A percentile compares a stretch with the other conserved stretches of the same genome.
phyloP scores from a whole-genome alignment of 164 flowering plant genomes.

The Sextonia rubra region DNA sequence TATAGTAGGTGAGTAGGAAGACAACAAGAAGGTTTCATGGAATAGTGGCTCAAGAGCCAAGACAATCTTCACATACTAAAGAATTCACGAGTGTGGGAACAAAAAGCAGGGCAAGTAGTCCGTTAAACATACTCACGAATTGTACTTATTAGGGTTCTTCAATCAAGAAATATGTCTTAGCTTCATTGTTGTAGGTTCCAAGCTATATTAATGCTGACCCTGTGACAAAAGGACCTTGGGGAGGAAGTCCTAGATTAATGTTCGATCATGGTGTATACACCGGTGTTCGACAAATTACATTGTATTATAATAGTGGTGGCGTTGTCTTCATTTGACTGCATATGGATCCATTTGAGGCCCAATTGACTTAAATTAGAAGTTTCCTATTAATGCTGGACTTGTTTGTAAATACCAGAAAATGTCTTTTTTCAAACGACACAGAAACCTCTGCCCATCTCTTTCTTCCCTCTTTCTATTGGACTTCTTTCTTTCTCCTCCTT shows the following conservation, averaged over 20 bases:
- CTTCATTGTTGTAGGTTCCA: slow-evolving; percentile 1
- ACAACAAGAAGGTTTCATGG: neutral
- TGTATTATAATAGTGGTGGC: slow-evolving; percentile 11
- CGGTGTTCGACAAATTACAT: slow-evolving; percentile 55
- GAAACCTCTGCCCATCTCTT: too few relatives aligned
- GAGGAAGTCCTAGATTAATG: slow-evolving; percentile 57
- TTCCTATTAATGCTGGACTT: too few relatives aligned
- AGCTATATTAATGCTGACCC: slow-evolving; percentile 22
- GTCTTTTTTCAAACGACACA: too few relatives aligned
- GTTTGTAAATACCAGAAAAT: too few relatives aligned
- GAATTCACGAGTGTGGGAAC: slow-evolving; percentile 29
- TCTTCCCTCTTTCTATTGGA: too few relatives aligned
- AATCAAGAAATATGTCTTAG: neutral
- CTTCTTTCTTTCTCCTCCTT: too few relatives aligned
- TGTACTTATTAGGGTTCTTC: slow-evolving; percentile 15
- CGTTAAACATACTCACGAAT: neutral
- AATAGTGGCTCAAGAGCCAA: slow-evolving; percentile 14
- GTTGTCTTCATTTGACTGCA: slow-evolving; percentile 35
- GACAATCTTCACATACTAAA: slow-evolving; percentile 9
- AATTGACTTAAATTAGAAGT: too few relatives aligned
- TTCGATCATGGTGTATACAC: slow-evolving; percentile 66
- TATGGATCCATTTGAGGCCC: too few relatives aligned
- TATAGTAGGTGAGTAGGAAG: slow-evolving; percentile 41
- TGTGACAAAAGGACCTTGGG: slow-evolving; percentile 73
- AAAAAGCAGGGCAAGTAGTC: slow-evolving; percentile 31